These are phyloP conservation scores for Peniophora sp. DNA, from an alignment of 1,284 basidiomycete species.

Conservation along the genomic window DNA sequence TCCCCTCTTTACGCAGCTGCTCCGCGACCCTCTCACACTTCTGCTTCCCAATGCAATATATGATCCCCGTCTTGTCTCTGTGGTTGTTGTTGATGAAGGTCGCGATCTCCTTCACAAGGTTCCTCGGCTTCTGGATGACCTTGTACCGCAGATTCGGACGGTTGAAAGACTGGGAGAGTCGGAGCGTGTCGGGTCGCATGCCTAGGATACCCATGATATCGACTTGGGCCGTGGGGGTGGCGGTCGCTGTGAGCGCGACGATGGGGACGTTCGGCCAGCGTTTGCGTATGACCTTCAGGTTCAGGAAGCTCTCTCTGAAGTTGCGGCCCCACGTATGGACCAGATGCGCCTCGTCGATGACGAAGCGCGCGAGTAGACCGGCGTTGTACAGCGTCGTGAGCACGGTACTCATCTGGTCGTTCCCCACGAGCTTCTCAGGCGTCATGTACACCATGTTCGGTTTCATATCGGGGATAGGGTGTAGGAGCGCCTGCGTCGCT, in stretches of 20 bases:
- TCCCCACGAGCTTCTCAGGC: constrained; percentile 80
- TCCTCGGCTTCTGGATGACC: constrained; percentile 59
- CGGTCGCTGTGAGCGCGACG: constrained; percentile 96
- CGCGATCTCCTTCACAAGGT: constrained; percentile 61
- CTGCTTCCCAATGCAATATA: constrained; percentile 74
- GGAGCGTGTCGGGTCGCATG: constrained; percentile 46
- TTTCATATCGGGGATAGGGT: constrained; percentile 26
- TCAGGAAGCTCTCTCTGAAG: constrained; percentile 54
- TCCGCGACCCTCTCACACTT: constrained; percentile 78
- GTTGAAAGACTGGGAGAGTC: constrained; percentile 84
- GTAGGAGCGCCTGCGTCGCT: constrained; percentile 32
- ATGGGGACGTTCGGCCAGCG: constrained; percentile 79
- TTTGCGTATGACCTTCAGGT: constrained; percentile 60
- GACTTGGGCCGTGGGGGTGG: constrained; percentile 66
- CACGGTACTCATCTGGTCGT: constrained; percentile 45
- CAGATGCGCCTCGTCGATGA: constrained; percentile 95
- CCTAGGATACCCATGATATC: constrained; percentile 74
- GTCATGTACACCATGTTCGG: constrained; percentile 84
- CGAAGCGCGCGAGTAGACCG: constrained; percentile 76
- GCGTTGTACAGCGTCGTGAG: constrained; percentile 50
- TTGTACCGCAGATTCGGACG: constrained; percentile 83
- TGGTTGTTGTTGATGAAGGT: constrained; percentile 62
- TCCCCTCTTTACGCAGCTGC: constrained; percentile 45
- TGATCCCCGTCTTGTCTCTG: constrained; percentile 67
- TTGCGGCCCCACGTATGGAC: constrained; percentile 83